Base-by-base conservation (phyloP, 2,329 filamentous ascomycete genomes). In the Fusarium piperis region DNA sequence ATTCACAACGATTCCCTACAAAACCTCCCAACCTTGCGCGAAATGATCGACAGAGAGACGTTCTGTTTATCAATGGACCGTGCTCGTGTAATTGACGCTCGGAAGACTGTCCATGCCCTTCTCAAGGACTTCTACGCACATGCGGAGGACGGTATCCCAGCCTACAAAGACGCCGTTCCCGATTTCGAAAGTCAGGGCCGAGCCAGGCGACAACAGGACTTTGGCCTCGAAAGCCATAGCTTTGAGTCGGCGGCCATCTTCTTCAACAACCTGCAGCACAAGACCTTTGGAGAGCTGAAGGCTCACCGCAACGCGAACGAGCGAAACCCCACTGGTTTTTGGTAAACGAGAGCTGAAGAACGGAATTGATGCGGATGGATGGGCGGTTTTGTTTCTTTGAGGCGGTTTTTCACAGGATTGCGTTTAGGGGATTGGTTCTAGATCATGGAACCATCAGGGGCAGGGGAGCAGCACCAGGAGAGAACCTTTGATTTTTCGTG, bases 1-100 rank as follows among this genome's bases (percentile, higher is more conserved):
- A 4, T 60, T 0, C 67, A 75, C 12, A n/a, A 35, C 0, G 81
- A 83, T 36, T 80, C 77, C 0, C 26, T 82, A 2, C 76, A 77
- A 23, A 65, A 66, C 0, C 74, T 82, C 0, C 80, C 79, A 5
- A 26, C 23, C 39, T 46, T 46, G 1, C 12, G 3, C 3, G 10
- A 3, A 16, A 38, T 15, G 71, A 74, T 20, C 8, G 10, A 16
- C 4, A 12, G 26, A 10, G 15, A 16, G 11, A 16, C 12, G 4
- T 33, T 35, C 18, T 8, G 23, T 7, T 15, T 15, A 0, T 65
- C 63, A 0, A 70, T 67, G 18, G 12, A 65, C 12, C 32, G 48
- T 1, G 73, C 74, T 2, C 48, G 76, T 38, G 16, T 71, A 8
- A 23, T 71, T 1, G 79, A 81, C 44, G 23, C 76, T 4, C 64